Conservation (phyloP, 192 early-diverging fungal species). For the Coemansia sp. region DNA sequence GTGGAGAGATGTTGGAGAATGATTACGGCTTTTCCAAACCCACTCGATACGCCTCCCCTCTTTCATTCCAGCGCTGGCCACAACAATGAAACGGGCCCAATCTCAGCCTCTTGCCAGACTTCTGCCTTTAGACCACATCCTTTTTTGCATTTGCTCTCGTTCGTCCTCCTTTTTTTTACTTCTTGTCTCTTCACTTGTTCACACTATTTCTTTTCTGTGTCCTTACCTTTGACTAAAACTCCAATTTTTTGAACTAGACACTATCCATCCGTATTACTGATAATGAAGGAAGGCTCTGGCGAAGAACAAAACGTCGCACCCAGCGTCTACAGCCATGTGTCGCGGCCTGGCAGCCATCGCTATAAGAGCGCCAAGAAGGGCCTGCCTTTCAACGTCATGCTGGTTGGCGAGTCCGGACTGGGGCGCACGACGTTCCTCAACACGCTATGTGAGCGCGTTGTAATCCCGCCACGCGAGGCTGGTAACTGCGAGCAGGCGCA, state of each 20-base stretch:
- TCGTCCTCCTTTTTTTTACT: background rate
- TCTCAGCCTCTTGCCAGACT: background rate
- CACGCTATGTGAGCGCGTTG: slow-evolving; percentile 88
- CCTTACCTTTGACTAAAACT: background rate
- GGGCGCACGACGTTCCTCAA: slow-evolving; percentile 99
- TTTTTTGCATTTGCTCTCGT: background rate
- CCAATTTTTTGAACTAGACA: background rate
- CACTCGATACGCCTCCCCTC: slow-evolving; percentile 1
- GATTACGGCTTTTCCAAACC: slow-evolving; percentile 18
- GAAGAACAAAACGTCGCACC: slow-evolving; percentile 60
- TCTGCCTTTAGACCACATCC: background rate
- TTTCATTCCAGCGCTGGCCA: slow-evolving; percentile 5
- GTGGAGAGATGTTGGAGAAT: slow-evolving; percentile 16
- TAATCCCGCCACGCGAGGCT: slow-evolving; percentile 68
- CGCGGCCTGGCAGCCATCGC: slow-evolving; percentile 62
- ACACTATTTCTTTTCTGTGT: background rate
- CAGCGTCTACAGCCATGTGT: slow-evolving; percentile 55
- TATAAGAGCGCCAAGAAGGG: slow-evolving; percentile 97
- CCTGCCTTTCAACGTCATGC: slow-evolving; percentile 96
- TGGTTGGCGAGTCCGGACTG: slow-evolving; percentile 90
- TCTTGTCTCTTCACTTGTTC: background rate
- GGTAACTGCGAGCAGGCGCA: slow-evolving; percentile 76
- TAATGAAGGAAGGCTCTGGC: slow-evolving; percentile 52
- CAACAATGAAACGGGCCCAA: slow-evolving; percentile 11
- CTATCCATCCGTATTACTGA: background rate